Base-by-base conservation (phyloP, 148 eudicot species). In the Pouteria glomerata region DNA sequence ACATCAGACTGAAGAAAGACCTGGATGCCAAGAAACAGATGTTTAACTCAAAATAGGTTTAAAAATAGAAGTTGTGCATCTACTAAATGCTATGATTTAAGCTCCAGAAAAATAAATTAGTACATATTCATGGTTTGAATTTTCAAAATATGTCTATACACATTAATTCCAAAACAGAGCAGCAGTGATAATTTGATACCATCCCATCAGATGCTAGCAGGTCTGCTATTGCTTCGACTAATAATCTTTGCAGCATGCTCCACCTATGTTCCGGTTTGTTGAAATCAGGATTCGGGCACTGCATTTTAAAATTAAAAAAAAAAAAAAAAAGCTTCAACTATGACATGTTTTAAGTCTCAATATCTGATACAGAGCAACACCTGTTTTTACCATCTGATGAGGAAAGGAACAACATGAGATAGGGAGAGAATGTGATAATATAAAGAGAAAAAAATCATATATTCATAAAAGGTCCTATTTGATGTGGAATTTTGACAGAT, bases 261-360 rank as follows among this genome's bases (percentile, higher is more conserved):
- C 98, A 88, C 58, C 98, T 83, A 70, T 84, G 80, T 57, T 82
- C 86, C 61, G 96, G 96, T 75, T 81, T 78, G 80, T 84, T 85
- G 74, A 93, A 93, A 78, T 93, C 96, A 59, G 98, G 98, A 74
- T 90, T 88, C 71, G 96, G 98, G 70, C 98, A 93, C 98, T 91
- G 79, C 64, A 80, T 23, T n/a, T n/a, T n/a, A n/a, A n/a, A n/a
- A n/a, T n/a, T n/a, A n/a, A n/a, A n/a, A n/a, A n/a, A 45, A 13
- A 63, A 50, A 61, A 6, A 72, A 64, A 18, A 14, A 16, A 29
- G 19, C 35, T 47, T 70, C 14, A 69, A 69, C 39, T 30, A 33
- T 26, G 24, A n/a, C 51, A 13, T 16, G 66, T 35, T 31, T 13
- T 45, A 34, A 29, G 57, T 37, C 8, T 8, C 8, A 44, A 60